phyloP scores from a whole-genome alignment of 257 asterid genomes.

The Solanum appendiculatum region DNA sequence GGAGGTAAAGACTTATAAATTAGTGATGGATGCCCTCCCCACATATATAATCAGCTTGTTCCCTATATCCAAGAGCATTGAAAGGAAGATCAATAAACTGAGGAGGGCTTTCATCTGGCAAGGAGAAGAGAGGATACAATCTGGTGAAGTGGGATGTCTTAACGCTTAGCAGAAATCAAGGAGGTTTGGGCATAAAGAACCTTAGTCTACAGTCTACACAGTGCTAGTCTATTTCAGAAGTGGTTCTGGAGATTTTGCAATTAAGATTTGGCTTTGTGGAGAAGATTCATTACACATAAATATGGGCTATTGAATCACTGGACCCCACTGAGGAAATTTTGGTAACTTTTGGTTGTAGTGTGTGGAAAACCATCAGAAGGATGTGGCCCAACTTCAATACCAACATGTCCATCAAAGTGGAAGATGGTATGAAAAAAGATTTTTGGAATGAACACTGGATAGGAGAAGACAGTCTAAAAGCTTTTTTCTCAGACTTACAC shows the following conservation, averaged over 20 bases:
- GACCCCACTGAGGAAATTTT: neutral
- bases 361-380: neutral
- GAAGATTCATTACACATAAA: neutral
- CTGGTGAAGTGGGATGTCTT: neutral
- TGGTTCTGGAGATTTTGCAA: neutral
- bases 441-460: neutral
- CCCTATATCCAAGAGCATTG: neutral
- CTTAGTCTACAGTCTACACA: neutral
- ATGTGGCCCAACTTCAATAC: neutral
- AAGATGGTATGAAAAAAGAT: neutral
- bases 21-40: neutral
- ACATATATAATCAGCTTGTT: neutral
- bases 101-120: neutral
- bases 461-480: neutral
- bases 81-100: neutral
- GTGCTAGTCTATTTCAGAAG: neutral
- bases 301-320: neutral
- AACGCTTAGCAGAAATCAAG: neutral
- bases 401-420: neutral
- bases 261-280: neutral
- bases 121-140: neutral
- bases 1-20: neutral
- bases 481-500: neutral
- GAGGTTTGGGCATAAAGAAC: neutral
- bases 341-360: neutral